Evolutionary conservation across 163 green algal species (phyloP).

Genomic region (Prototheca wickerhamii): DNA sequence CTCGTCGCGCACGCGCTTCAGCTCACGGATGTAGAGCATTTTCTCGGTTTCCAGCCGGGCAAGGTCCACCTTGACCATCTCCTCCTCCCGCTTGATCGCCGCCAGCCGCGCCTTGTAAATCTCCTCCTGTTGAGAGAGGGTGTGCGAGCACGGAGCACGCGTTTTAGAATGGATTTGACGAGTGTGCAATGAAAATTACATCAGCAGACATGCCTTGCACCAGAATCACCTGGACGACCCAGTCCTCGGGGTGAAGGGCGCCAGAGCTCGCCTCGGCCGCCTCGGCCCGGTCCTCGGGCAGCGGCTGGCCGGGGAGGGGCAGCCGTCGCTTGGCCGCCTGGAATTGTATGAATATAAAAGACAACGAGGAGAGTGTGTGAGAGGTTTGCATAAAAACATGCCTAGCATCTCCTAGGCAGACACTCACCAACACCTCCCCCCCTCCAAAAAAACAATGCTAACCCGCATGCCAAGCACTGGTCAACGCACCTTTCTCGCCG

Average conservation of each 20-base stretch:
- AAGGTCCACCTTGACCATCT: slow-evolving; percentile 54
- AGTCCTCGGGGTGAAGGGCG: slow-evolving; percentile 35
- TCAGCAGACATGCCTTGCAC: not conserved
- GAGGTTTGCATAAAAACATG: too few species aligned
- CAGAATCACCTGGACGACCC: slow-evolving; percentile 31
- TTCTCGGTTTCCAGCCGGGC: slow-evolving; percentile 69
- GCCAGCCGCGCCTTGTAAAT: slow-evolving; percentile 65
- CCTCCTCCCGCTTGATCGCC: slow-evolving; percentile 76
- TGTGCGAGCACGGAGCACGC: too few species aligned
- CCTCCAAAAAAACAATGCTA: too few species aligned
- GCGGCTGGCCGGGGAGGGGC: slow-evolving; percentile 45
- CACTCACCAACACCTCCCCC: too few species aligned
- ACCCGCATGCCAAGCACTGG: not conserved
- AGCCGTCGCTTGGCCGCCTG: slow-evolving; percentile 54
- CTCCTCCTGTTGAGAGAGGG: slow-evolving; percentile 44
- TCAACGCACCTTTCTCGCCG: slow-evolving; percentile 50
- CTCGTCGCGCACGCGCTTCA: slow-evolving; percentile 70
- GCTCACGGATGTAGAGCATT: slow-evolving; percentile 41
- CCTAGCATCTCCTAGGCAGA: too few species aligned
- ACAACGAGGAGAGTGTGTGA: not conserved
- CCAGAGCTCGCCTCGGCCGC: slow-evolving; percentile 6
- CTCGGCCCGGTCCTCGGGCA: slow-evolving; percentile 13
- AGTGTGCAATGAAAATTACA: not conserved
- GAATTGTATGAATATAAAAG: not conserved
- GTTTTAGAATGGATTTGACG: not conserved